Conservation (phyloP, 1,284 basidiomycete species). For the Moniliella sp. region DNA sequence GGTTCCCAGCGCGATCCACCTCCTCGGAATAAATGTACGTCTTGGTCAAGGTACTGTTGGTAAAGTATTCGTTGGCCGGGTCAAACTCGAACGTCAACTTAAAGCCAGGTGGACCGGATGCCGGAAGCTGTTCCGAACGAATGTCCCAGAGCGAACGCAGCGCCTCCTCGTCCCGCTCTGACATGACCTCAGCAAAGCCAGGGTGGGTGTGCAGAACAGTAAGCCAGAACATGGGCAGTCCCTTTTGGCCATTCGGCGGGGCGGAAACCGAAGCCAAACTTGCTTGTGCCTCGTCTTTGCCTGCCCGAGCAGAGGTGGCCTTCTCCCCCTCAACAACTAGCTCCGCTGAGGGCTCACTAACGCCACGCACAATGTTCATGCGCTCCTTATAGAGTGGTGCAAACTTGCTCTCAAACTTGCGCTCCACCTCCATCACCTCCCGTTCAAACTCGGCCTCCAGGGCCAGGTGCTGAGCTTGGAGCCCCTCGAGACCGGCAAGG, state of each 20-base stretch:
- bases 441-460: constrained; percentile 86
- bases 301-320: too few relatives aligned
- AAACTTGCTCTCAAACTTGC: constrained; percentile 76
- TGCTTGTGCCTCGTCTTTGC: constrained; percentile 9
- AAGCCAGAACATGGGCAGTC: constrained; percentile 92
- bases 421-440: constrained; percentile 86
- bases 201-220: constrained; percentile 81
- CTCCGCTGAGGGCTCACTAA: constrained; percentile 51
- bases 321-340: constrained; percentile 68
- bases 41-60: constrained; percentile 64
- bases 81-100: constrained; percentile 63
- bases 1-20: constrained; percentile 79
- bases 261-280: constrained; percentile 33
- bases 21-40: constrained; percentile 80
- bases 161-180: constrained; percentile 62
- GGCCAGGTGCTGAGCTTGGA: constrained; percentile 77
- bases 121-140: constrained; percentile 46
- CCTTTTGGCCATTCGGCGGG: constrained; percentile 37
- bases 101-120: constrained; percentile 61
- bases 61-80: constrained; percentile 59
- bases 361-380: constrained; percentile 59
- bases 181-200: constrained; percentile 68
- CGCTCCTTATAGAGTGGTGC: constrained; percentile 72
- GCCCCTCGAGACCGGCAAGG: constrained; percentile 76
- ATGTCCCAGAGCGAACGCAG: constrained; percentile 50